Evolutionary conservation across 2,329 filamentous ascomycete genomes (phyloP), one percentile per base, ranked within the genome.

Genomic region (Cordyceps farinosa): DNA sequence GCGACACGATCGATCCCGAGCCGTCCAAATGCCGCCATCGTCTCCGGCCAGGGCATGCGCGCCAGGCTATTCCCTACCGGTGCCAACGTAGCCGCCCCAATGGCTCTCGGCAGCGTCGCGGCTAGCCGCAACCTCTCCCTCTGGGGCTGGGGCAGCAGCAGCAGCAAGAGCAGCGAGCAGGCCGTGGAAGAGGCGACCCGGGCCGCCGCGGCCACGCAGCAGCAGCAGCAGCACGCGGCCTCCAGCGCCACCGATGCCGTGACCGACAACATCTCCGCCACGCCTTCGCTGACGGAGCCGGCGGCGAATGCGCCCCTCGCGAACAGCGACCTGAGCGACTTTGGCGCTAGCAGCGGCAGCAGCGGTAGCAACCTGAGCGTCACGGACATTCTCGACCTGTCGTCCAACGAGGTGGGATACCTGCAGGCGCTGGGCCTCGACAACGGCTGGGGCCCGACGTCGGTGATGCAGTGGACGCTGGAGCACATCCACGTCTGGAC

Each of bases 371-470:
- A 22, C 51, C 75, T 76, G 65, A 72, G 77, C 56, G 73, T 75
- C 55, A 71, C 75, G 63, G 77, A 81, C 61, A 76, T 85, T 61
- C 80, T 87, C 65, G 77, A 83, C 66, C 84, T 92, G 66, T 50
- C 60, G 10, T 86, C 90, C 42, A 90, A 94, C 71, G 81, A 86
- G 57, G 85, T 96, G 64, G 95, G 95, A 66, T 97, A 93, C 71
- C 80, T 99, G 64, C 86, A 90, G 69, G 83, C 86, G 7, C 80
- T 98, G 11, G 95, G 95, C 3, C 79, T 99, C 29, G 91, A 98
- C 70, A 98, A 89, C 71, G 92, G 94, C 72, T 93, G 81, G 79
- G 47, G 52, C 51, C 86, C 90, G 5, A 91, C 92, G 0, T 78
- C 87, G 4, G 68, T 86, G 17, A 87, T 95, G 75, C 83, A 97